Evolutionary conservation across 345 rosid species (phyloP).

Genomic region (Syzygium aromaticum): DNA sequence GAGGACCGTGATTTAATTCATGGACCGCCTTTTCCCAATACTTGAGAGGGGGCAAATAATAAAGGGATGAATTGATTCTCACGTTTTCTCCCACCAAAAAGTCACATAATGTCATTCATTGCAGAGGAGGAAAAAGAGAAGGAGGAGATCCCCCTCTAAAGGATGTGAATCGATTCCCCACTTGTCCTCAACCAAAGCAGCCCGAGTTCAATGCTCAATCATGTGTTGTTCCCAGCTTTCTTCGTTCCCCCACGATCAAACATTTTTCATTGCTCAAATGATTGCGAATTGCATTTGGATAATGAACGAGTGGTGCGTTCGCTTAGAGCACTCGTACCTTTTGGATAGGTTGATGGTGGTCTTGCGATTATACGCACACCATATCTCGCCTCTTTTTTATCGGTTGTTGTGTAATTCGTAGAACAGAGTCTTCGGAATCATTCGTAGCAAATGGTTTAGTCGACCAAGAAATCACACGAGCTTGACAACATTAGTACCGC

Average conservation of each 20-base stretch:
- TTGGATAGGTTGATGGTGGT: background rate
- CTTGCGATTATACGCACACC: background rate
- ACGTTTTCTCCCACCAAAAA: background rate
- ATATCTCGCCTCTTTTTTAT: background rate
- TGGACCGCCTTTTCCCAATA: background rate
- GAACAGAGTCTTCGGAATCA: background rate
- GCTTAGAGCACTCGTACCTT: background rate
- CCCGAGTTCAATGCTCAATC: background rate
- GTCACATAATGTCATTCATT: background rate
- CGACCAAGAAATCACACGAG: background rate
- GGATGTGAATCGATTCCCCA: conserved; percentile 2
- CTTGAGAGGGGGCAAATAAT: background rate
- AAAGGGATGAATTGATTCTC: background rate
- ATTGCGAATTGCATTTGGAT: background rate
- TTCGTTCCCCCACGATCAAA: background rate
- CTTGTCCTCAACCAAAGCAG: background rate
- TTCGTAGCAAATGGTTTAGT: background rate
- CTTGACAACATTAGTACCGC: background rate
- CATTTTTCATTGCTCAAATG: background rate
- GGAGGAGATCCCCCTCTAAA: background rate
- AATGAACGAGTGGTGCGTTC: background rate
- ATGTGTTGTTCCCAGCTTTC: background rate
- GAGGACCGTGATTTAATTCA: background rate
- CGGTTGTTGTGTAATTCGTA: too few relatives aligned
- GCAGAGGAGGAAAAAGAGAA: background rate